Base-by-base conservation (phyloP, 106 monocot genomes). In the Amphibolis antarctica region DNA sequence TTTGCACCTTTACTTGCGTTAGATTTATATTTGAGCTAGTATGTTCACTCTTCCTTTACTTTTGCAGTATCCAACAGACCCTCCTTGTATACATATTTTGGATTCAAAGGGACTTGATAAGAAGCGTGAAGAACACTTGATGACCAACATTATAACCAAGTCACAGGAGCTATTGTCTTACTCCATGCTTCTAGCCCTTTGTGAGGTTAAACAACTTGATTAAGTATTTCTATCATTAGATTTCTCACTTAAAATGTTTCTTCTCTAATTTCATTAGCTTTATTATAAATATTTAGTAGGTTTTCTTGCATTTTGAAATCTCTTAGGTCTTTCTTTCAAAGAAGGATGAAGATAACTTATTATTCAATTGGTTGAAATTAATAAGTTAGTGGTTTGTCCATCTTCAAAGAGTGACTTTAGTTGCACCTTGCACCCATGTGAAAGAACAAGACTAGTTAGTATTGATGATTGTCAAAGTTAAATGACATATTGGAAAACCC, bases 91-190 rank as follows among this genome's bases (percentile, higher is more conserved):
- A 31, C 73, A 82, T 66, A 22, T 82, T 44, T 22, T 80, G 17
- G 83, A 96, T 27, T 77, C 74, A 27, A 96, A 89, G 70, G 94
- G 94, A 48, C 86, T 96, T 68, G 94, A 96, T 74, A 79, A 73
- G 31, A 74, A 75, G 43, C 76, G 94, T 21, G 77, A 79, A 76
- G 42, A 59, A 21, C 42, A 80, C 55, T 63, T 89, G 65, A 69
- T 76, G 50, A 44, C 54, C 53, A 59, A 53, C 28, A 69, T 96
- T 55, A 66, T 67, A 36, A 66, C 73, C 42, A 96, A 82, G 69
- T 81, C 84, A 31, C n/a, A 50, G 7, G 89, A 96, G 22, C 84
- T 96, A 22, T 79, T 80, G 47, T 83, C 77, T 42, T 78, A 70
- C 71, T 71, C 62, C 67, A 96, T 96, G 94, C 70, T 96, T 64